Percentiles rank a stretch among this genome's conserved stretches.
phyloP scores from a whole-genome alignment of 805 yeast species.

The Nakazawaea ernobii region DNA sequence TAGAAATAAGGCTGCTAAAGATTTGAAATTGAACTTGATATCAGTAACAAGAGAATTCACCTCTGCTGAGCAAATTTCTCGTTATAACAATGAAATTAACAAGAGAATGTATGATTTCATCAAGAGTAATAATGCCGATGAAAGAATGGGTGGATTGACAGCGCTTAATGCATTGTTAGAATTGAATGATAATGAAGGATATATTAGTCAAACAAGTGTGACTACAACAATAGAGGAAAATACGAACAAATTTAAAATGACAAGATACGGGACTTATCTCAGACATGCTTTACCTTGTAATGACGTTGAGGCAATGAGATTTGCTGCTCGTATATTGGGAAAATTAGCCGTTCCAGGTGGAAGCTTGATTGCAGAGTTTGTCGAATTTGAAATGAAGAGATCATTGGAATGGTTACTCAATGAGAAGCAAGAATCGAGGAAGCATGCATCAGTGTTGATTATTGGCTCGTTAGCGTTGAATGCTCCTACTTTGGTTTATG shows the following conservation, averaged over 20 bases:
- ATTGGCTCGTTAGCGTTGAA: slow-evolving; percentile 79
- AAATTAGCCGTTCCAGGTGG: slow-evolving; percentile 87
- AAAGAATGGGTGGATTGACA: slow-evolving; percentile 83
- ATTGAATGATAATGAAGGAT: slow-evolving; percentile 61
- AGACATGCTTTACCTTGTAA: slow-evolving; percentile 74
- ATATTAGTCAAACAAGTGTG: slow-evolving; percentile 29
- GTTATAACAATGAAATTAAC: slow-evolving; percentile 81
- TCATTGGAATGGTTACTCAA: slow-evolving; percentile 88
- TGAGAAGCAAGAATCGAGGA: slow-evolving; percentile 79
- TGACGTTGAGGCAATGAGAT: slow-evolving; percentile 78
- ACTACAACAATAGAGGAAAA: slow-evolving; percentile 51
- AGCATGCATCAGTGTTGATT: slow-evolving; percentile 87
- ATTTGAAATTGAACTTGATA: slow-evolving; percentile 62
- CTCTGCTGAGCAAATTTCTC: slow-evolving; percentile 72
- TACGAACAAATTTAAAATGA: slow-evolving; percentile 65
- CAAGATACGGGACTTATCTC: slow-evolving; percentile 85
- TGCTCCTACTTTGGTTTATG: slow-evolving; percentile 78
- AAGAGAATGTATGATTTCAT: slow-evolving; percentile 71
- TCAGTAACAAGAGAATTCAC: slow-evolving; percentile 69
- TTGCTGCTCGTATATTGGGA: slow-evolving; percentile 85
- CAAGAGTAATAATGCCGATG: slow-evolving; percentile 64
- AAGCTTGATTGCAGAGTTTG: slow-evolving; percentile 84
- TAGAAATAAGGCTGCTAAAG: slow-evolving; percentile 55
- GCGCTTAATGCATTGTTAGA: slow-evolving; percentile 88
- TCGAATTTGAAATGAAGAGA: slow-evolving; percentile 83